Evolutionary conservation across 345 rosid genomes (phyloP), one percentile per base, ranked within the genome.

Genomic region (Durio zibethinus): DNA sequence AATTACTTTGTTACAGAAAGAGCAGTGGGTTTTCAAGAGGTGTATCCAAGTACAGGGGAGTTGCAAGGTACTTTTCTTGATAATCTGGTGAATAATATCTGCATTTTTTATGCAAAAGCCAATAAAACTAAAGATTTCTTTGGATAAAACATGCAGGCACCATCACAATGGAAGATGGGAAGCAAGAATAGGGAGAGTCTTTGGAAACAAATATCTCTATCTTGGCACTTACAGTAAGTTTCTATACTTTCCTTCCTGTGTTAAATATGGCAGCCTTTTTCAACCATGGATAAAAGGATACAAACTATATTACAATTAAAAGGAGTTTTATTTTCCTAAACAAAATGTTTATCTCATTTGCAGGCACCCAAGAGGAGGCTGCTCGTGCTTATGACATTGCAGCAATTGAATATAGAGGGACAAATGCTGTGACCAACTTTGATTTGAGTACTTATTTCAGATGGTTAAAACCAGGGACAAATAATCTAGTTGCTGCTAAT

Each of bases 161-260:
- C 94, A 88, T 70, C 89, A 90, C 56, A 90, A 90, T 68, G 92
- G 94, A 48, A 85, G 90, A 84, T 90, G 94, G 94, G 94, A 90
- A 81, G 94, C 92, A 60, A 87, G 94, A 72, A 90, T 90, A 43
- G 92, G 92, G 36, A 83, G 94, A 83, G 91, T 87, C 60, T 90
- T 90, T 5, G 92, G 94, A 59, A 89, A 87, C 88, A 89, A 90
- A 76, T 90, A 89, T 77, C 90, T 89, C 45, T 90, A 90, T 74
- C 91, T 90, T 52, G 94, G 94, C 72, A 90, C 94, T 53, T 89
- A 90, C 88, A 61, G 94, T 90, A 79, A 85, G 89, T 80, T 6
- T 48, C 27, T 47, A 16, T 10, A n/a, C n/a, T n/a, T n/a, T 12
- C 1, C 15, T 33, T 47, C 62, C 35, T 14, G 16, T 64, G 45